Percentiles rank a stretch among this genome's conserved stretches.
Evolutionary conservation across 2,329 filamentous ascomycete genomes (phyloP).

Genomic region (Lasiodiplodia gonubiensis): DNA sequence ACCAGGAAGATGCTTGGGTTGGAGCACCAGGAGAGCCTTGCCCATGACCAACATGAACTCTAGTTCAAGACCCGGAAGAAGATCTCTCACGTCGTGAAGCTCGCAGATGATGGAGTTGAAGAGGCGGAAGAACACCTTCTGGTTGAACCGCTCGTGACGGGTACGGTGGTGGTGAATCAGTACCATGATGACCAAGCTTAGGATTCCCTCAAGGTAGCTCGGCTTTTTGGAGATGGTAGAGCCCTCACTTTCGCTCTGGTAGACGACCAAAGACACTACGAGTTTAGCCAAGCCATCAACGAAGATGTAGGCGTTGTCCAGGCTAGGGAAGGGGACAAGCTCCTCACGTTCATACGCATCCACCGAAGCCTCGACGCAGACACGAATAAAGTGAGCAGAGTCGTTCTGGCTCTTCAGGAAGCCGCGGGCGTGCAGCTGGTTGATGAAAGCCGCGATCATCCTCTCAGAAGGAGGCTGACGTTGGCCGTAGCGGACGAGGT

Average conservation of each 20-base stretch:
- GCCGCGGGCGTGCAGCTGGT: constrained; percentile 77
- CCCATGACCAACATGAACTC: constrained; percentile 76
- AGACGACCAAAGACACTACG: constrained; percentile 75
- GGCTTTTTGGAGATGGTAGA: constrained; percentile 68
- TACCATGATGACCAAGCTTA: constrained; percentile 79
- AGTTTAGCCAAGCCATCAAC: constrained; percentile 85
- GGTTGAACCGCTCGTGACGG: constrained; percentile 80
- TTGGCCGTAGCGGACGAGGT: constrained; percentile 66
- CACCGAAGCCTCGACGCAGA: constrained; percentile 80
- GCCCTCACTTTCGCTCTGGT: constrained; percentile 65
- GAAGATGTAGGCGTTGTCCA: constrained; percentile 66
- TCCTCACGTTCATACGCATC: constrained; percentile 76
- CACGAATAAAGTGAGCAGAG: constrained; percentile 77
- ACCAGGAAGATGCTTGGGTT: constrained; percentile 76
- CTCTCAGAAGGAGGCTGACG: constrained; percentile 72
- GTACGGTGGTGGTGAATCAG: constrained; percentile 85
- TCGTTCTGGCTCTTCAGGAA: constrained; percentile 77
- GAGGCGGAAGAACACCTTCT: constrained; percentile 88
- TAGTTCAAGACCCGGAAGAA: constrained; percentile 60
- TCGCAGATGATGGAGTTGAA: constrained; percentile 84
- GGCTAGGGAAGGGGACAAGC: constrained; percentile 63
- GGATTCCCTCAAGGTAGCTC: constrained; percentile 75
- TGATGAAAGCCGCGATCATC: constrained; percentile 75
- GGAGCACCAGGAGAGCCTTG: constrained; percentile 72
- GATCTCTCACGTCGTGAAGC: constrained; percentile 62